These are phyloP conservation scores for Ceratobasidium papillatum DNA, from an alignment of 1,284 basidiomycete species.

Conservation along the genomic window DNA sequence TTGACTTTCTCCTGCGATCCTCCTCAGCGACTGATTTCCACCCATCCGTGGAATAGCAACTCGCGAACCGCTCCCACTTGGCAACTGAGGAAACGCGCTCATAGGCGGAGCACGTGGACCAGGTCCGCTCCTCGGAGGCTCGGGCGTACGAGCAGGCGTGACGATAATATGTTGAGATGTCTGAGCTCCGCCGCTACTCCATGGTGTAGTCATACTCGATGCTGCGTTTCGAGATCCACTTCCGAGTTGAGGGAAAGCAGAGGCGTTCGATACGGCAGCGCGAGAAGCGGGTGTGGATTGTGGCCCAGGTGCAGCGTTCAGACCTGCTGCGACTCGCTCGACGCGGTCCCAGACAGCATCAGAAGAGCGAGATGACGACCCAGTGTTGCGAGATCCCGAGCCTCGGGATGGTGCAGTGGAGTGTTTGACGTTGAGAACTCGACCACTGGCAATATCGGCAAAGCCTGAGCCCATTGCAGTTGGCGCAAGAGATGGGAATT, in stretches of 20 bases:
- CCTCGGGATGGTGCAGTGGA: constrained; percentile 60
- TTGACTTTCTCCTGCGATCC: constrained; percentile 10
- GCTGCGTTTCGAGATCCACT: constrained; percentile 1
- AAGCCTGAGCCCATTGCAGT: constrained; percentile 64
- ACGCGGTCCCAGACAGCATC: constrained; percentile 86
- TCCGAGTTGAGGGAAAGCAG: constrained; percentile 32
- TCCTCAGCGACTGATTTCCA: constrained; percentile 28
- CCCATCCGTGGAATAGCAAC: constrained; percentile 9
- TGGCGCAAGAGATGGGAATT: constrained; percentile 82
- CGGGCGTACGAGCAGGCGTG: constrained; percentile 15
- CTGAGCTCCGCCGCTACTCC: constrained; percentile 21
- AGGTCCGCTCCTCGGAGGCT: background rate
- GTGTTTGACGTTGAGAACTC: constrained; percentile 84
- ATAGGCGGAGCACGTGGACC: background rate
- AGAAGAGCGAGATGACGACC: constrained; percentile 65
- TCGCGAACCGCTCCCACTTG: constrained; percentile 10
- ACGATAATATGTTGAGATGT: constrained; percentile 9
- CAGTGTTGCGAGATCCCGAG: constrained; percentile 44
- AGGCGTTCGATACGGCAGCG: constrained; percentile 1
- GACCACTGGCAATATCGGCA: constrained; percentile 79
- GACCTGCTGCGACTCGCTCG: constrained; percentile 74
- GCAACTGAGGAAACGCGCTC: constrained; percentile 24
- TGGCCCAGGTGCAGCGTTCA: background rate
- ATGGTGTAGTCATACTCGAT: constrained; percentile 1
- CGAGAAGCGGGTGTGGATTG: background rate